Conservation (phyloP, 2,329 filamentous ascomycete genomes). For the Talaromyces rugulosus region DNA sequence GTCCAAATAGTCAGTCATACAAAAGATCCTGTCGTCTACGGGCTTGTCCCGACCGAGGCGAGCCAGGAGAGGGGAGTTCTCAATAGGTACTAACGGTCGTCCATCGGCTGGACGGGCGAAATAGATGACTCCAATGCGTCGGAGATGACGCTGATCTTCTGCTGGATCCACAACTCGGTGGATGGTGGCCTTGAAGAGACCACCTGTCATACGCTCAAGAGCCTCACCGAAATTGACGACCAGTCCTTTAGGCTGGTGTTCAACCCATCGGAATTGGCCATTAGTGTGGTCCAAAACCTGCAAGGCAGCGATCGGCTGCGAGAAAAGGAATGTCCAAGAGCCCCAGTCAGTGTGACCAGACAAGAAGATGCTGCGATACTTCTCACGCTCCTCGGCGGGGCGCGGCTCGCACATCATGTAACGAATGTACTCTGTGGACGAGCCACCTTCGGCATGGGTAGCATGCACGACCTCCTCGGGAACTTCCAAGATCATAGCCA, state of each 20-base stretch:
- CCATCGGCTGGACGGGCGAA: conserved; percentile 38
- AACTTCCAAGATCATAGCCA: conserved; percentile 4
- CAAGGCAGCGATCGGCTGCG: conserved; percentile 55
- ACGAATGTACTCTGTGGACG: conserved; percentile 48
- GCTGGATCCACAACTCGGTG: conserved; percentile 49
- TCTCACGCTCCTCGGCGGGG: conserved; percentile 45
- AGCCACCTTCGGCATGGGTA: not conserved
- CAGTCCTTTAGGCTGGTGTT: conserved; percentile 47
- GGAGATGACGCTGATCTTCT: conserved; percentile 43
- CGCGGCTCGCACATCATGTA: conserved; percentile 59
- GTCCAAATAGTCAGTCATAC: conserved; percentile 4
- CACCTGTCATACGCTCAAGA: conserved; percentile 47
- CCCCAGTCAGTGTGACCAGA: conserved; percentile 56
- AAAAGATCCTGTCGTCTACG: conserved; percentile 1
- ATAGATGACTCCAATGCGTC: conserved; percentile 42
- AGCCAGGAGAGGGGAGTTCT: conserved; percentile 24
- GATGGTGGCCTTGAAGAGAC: conserved; percentile 48
- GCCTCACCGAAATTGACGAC: conserved; percentile 52
- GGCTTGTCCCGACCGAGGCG: not conserved
- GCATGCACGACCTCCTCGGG: conserved; percentile 1
- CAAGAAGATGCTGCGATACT: conserved; percentile 41
- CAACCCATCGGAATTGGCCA: conserved; percentile 48
- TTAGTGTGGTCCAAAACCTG: conserved; percentile 52
- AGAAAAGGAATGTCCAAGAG: conserved; percentile 54
- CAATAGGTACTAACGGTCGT: conserved; percentile 19